Evolutionary conservation across 495 filamentous ascomycete species (phyloP).

Genomic region (Penicillium roqueforti): DNA sequence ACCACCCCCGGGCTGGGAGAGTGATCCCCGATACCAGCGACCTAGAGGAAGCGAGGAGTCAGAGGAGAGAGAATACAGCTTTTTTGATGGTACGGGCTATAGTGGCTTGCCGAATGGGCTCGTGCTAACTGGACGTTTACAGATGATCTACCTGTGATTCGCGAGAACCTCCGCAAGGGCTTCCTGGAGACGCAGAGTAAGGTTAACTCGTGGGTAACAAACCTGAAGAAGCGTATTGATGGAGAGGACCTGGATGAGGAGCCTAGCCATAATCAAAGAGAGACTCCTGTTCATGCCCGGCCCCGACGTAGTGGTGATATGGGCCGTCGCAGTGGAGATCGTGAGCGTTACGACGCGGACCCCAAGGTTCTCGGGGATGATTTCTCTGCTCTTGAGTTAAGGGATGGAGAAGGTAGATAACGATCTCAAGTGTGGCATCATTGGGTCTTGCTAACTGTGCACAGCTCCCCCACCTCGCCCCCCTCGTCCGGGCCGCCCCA

Average conservation of each 20-base stretch:
- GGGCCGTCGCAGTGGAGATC: constrained; percentile 69
- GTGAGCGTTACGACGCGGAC: constrained; percentile 92
- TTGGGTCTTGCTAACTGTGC: constrained; percentile 16
- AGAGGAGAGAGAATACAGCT: constrained; percentile 71
- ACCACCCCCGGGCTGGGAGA: constrained; percentile 42
- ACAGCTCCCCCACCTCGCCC: constrained; percentile 50
- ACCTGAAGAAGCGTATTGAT: constrained; percentile 85
- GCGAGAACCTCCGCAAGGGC: constrained; percentile 88
- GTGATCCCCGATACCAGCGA: constrained; percentile 33
- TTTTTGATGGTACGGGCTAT: constrained; percentile 66
- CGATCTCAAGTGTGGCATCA: constrained; percentile 13
- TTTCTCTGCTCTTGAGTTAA: constrained; percentile 82
- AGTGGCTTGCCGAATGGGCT: background rate
- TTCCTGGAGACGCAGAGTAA: constrained; percentile 91
- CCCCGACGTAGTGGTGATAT: constrained; percentile 54
- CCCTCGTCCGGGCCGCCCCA: constrained; percentile 63
- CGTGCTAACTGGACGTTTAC: constrained; percentile 12
- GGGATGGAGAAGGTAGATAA: constrained; percentile 63
- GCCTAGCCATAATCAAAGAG: constrained; percentile 45
- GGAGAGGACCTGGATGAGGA: constrained; percentile 66
- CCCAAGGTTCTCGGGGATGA: constrained; percentile 85
- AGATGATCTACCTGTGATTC: constrained; percentile 92
- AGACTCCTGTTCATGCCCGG: constrained; percentile 33
- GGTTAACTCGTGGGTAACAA: constrained; percentile 88
- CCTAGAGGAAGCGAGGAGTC: constrained; percentile 38